A percentile compares a stretch with the other conserved stretches of the same genome.
Evolutionary conservation across 2,329 filamentous ascomycete genomes (phyloP).

Genomic region (Arachnomyces sp.): DNA sequence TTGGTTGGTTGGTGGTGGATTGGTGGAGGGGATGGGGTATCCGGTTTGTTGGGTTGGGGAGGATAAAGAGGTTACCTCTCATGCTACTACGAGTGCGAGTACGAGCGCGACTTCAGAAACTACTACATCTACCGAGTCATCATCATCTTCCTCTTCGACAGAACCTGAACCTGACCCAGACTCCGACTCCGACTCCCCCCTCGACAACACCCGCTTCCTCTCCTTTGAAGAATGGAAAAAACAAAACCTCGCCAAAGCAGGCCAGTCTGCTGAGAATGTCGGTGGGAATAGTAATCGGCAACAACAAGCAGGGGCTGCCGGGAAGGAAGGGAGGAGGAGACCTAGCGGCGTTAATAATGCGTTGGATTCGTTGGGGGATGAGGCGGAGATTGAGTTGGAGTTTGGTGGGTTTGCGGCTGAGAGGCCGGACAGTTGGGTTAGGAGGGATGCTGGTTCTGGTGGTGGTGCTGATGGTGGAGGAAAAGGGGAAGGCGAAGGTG

Average conservation of each 20-base stretch:
- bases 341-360: constrained; percentile 56
- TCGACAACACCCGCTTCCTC: constrained; percentile 75
- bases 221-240: constrained; percentile 99
- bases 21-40: too few species aligned
- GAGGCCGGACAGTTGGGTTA: constrained; percentile 17
- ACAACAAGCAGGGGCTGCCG: constrained; percentile 39
- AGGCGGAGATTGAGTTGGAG: constrained; percentile 74
- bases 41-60: constrained; percentile 2
- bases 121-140: neutral
- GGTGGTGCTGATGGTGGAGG: constrained; percentile 20
- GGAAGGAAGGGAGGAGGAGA: constrained; percentile 41
- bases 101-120: neutral
- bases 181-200: constrained; percentile 55
- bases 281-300: constrained; percentile 37
- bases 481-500: constrained; percentile 8
- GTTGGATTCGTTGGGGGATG: constrained; percentile 74
- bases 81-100: constrained; percentile 3
- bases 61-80: constrained; percentile 1
- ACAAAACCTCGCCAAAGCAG: constrained; percentile 77
- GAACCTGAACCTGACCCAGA: constrained; percentile 32
- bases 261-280: constrained; percentile 65
- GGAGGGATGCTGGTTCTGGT: constrained; percentile 19
- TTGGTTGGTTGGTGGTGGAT: too few species aligned
- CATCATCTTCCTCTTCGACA: constrained; percentile 1
- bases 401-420: constrained; percentile 55